phyloP scores from a whole-genome alignment of 2,329 filamentous ascomycete species.

The Colletotrichum camelliae region DNA sequence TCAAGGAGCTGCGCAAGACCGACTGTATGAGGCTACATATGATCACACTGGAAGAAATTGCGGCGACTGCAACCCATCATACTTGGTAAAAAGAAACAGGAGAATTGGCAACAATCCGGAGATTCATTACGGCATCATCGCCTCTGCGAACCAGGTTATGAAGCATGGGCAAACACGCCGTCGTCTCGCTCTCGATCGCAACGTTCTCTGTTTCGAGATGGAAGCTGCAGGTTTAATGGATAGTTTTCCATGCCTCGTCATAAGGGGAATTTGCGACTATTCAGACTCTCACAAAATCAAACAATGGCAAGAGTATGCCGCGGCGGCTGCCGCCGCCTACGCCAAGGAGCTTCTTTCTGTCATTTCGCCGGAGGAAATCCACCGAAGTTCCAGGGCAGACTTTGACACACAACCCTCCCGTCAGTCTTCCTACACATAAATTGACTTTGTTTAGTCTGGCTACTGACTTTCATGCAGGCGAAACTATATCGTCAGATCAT shows the following conservation, averaged over 20 bases:
- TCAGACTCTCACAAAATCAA: slow-evolving; percentile 43
- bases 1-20: neutral
- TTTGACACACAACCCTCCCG: neutral
- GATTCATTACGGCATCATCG: slow-evolving; percentile 24
- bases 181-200: neutral
- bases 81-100: too few species aligned
- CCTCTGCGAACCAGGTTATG: slow-evolving; percentile 23
- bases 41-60: neutral
- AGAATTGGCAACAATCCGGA: too few species aligned
- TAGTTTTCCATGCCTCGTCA: slow-evolving; percentile 34
- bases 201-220: slow-evolving; percentile 32
- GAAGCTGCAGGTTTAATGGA: slow-evolving; percentile 30
- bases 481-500: too few species aligned
- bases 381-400: neutral
- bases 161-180: neutral
- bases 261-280: slow-evolving; percentile 43
- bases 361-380: neutral
- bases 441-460: too few species aligned
- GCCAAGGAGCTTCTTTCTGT: neutral
- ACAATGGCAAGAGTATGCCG: slow-evolving; percentile 39
- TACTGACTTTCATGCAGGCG: neutral
- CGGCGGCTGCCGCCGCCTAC: slow-evolving; percentile 32
- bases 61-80: neutral
- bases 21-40: neutral
- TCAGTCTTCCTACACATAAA: neutral